Percentiles rank a stretch among this genome's conserved stretches.
Conservation (phyloP, 768 basidiomycete species). For the Mycena leptocephala region DNA sequence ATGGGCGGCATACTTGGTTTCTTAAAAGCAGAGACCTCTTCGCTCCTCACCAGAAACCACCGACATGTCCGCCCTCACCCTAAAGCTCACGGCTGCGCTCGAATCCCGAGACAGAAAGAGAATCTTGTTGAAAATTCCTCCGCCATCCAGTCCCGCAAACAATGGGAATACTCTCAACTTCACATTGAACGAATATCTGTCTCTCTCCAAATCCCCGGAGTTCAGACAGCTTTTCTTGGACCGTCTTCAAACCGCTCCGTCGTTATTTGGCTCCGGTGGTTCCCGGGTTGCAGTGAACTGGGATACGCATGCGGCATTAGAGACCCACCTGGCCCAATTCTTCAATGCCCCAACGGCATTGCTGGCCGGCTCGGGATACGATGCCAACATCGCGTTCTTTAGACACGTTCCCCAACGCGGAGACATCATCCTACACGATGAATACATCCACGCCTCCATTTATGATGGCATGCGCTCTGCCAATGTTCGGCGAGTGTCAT, state of each 20-base stretch:
- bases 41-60: background rate
- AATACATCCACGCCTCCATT: constrained; percentile 66
- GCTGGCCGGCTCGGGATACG: constrained; percentile 69
- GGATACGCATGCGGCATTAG: constrained; percentile 57
- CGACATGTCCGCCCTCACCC: background rate
- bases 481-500: constrained; percentile 48
- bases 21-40: too few relatives aligned
- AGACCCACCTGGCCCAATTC: constrained; percentile 54
- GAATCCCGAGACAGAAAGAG: background rate
- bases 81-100: background rate
- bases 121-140: background rate
- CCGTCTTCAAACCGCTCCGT: constrained; percentile 35
- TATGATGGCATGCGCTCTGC: constrained; percentile 65
- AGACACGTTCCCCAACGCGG: constrained; percentile 57
- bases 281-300: constrained; percentile 66
- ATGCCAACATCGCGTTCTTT: constrained; percentile 69
- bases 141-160: background rate
- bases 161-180: background rate
- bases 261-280: constrained; percentile 64
- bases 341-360: constrained; percentile 61
- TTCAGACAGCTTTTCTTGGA: constrained; percentile 54
- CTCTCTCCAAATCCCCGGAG: constrained; percentile 53
- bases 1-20: too few relatives aligned
- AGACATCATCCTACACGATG: constrained; percentile 70
- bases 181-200: constrained; percentile 67